These are phyloP conservation scores for Pseudocercospora fuligena DNA, from an alignment of 2,329 filamentous ascomycete species.

Conservation along the genomic window DNA sequence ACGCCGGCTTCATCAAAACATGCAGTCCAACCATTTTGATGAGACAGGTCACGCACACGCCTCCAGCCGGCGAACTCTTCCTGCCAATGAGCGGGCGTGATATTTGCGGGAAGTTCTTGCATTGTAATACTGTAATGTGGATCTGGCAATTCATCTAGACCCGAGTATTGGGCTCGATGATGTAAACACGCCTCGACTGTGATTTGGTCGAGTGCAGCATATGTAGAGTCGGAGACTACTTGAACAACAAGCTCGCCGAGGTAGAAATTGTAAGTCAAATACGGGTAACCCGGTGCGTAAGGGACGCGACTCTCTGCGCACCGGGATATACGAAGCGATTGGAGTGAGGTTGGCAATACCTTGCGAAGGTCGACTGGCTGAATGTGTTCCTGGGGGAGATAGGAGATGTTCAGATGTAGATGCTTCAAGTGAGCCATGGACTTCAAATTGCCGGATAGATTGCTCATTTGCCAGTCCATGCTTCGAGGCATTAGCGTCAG, in stretches of 20 bases:
- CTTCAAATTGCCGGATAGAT: too few relatives aligned
- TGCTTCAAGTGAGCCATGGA: too few relatives aligned
- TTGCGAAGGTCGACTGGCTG: not conserved
- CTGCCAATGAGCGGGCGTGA: not conserved
- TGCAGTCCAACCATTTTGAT: not conserved
- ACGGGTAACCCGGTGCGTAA: not conserved
- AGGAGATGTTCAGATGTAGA: too few relatives aligned
- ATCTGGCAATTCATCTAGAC: not conserved
- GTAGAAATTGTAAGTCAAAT: not conserved
- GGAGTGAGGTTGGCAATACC: not conserved
- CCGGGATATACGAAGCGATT: not conserved
- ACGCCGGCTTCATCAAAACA: not conserved
- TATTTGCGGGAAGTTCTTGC: not conserved
- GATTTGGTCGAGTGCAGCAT: too few relatives aligned
- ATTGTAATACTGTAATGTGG: not conserved
- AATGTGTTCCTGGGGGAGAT: too few relatives aligned
- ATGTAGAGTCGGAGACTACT: too few relatives aligned
- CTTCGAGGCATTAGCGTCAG: too few relatives aligned
- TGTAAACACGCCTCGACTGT: too few relatives aligned
- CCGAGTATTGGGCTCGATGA: not conserved
- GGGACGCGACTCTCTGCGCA: not conserved
- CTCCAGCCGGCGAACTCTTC: not conserved
- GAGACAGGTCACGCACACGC: not conserved
- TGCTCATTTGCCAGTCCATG: too few relatives aligned
- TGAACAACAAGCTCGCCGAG: too few relatives aligned